Evolutionary conservation across 768 basidiomycete genomes (phyloP).

Genomic region (Russula brevipes): DNA sequence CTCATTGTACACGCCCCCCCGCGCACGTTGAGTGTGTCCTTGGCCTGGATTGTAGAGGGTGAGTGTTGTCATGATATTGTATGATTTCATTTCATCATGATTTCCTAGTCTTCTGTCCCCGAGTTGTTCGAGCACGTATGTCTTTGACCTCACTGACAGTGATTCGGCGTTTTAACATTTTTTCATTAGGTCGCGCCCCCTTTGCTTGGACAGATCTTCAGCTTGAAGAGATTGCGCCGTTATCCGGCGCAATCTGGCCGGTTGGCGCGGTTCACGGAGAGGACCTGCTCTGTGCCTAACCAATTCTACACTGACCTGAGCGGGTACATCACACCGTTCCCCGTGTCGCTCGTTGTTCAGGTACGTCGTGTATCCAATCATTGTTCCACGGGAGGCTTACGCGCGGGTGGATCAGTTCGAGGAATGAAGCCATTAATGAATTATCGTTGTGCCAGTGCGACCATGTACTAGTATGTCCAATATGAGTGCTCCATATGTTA

Average conservation of each 20-base stretch:
- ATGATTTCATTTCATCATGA: background rate
- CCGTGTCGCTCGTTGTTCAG: conserved; percentile 27
- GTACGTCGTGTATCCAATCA: conserved; percentile 12
- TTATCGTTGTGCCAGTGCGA: too few species aligned
- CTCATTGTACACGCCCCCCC: background rate
- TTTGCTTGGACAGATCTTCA: conserved; percentile 22
- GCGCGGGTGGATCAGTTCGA: conserved; percentile 1
- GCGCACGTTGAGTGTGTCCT: conserved; percentile 3
- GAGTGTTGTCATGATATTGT: background rate
- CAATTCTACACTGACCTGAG: conserved; percentile 19
- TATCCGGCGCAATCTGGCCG: conserved; percentile 21
- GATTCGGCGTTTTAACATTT: background rate
- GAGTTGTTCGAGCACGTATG: conserved; percentile 20
- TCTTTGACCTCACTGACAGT: background rate
- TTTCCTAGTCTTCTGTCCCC: conserved; percentile 15
- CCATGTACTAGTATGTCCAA: too few species aligned
- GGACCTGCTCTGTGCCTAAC: conserved; percentile 7
- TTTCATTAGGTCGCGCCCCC: conserved; percentile 17
- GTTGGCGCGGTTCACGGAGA: conserved; percentile 10
- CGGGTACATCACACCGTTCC: conserved; percentile 27
- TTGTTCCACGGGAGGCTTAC: background rate
- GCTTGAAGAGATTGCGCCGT: conserved; percentile 22
- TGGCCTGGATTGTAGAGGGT: conserved; percentile 23
- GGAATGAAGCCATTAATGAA: background rate
- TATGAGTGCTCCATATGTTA: too few species aligned